Evolutionary conservation across 768 basidiomycete species (phyloP).

Genomic region (Russula abietina): DNA sequence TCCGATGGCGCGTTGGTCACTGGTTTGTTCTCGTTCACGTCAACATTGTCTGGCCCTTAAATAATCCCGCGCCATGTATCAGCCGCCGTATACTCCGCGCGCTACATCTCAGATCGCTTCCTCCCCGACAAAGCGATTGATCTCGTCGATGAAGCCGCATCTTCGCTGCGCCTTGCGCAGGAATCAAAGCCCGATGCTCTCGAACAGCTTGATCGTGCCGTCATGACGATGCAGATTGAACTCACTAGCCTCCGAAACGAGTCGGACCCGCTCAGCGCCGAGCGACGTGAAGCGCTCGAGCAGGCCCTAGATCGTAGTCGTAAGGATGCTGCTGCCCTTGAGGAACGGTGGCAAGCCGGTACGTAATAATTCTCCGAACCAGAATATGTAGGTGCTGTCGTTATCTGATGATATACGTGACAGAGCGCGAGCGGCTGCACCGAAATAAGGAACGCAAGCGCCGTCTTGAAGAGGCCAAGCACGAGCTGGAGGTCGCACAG

Average conservation of each 20-base stretch:
- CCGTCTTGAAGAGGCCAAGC: constrained; percentile 74
- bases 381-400: neutral
- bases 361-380: constrained; percentile 19
- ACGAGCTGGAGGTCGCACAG: constrained; percentile 83
- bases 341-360: constrained; percentile 71
- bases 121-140: constrained; percentile 91
- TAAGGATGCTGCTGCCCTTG: constrained; percentile 54
- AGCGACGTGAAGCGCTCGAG: constrained; percentile 65
- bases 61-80: neutral
- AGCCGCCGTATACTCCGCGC: constrained; percentile 80
- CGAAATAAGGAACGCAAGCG: constrained; percentile 58
- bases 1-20: constrained; percentile 85
- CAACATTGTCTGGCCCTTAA: neutral
- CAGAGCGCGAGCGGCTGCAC: constrained; percentile 64
- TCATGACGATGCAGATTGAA: constrained; percentile 85
- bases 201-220: constrained; percentile 74
- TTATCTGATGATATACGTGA: neutral
- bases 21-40: constrained; percentile 37
- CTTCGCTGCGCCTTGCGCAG: constrained; percentile 78
- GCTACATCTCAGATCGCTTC: constrained; percentile 83
- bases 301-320: constrained; percentile 53
- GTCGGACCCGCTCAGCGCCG: constrained; percentile 74
- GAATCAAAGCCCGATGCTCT: constrained; percentile 84
- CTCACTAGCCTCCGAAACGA: constrained; percentile 87
- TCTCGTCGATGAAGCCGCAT: constrained; percentile 89